Conservation (phyloP, 805 yeast genomes). For the Clavispora vitiphila region DNA sequence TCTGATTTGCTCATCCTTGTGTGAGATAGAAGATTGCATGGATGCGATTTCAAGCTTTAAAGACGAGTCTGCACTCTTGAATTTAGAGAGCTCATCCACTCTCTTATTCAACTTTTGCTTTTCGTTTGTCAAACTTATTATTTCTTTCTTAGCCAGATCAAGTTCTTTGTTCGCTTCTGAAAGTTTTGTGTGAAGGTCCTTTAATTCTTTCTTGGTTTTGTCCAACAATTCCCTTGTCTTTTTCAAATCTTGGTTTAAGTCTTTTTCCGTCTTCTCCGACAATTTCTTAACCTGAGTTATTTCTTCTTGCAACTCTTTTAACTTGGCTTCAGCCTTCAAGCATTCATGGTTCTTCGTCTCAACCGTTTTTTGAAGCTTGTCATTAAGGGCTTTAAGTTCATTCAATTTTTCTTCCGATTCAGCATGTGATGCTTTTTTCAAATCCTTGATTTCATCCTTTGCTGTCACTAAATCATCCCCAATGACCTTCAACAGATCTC, state of each 20-base stretch:
- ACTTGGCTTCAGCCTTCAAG: slow-evolving; percentile 2
- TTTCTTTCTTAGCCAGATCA: slow-evolving; percentile 21
- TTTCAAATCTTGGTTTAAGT: too few relatives aligned
- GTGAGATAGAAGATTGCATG: slow-evolving; percentile 37
- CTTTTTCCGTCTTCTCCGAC: slow-evolving; percentile 13
- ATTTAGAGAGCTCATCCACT: slow-evolving; percentile 24
- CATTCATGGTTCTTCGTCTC: background rate
- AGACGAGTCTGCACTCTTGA: slow-evolving; percentile 37
- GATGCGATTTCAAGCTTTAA: slow-evolving; percentile 47
- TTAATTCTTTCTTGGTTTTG: slow-evolving; percentile 11
- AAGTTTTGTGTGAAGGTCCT: slow-evolving; percentile 15
- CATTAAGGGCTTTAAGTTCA: slow-evolving; percentile 2
- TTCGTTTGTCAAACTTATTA: slow-evolving; percentile 23
- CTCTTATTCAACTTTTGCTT: slow-evolving; percentile 33
- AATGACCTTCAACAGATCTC: slow-evolving; percentile 70
- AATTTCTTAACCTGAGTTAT: slow-evolving; percentile 4
- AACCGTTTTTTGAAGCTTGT: background rate
- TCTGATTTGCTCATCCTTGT: slow-evolving; percentile 39
- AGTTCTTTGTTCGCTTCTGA: slow-evolving; percentile 12
- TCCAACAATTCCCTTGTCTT: slow-evolving; percentile 10
- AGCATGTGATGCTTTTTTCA: slow-evolving; percentile 8
- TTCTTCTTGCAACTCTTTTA: slow-evolving; percentile 2
- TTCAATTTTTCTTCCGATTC: slow-evolving; percentile 1
- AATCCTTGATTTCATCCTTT: slow-evolving; percentile 49
- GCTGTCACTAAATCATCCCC: slow-evolving; percentile 79